Evolutionary conservation across 1,139 yeast genomes (phyloP).

Genomic region (Taphrina sp.): DNA sequence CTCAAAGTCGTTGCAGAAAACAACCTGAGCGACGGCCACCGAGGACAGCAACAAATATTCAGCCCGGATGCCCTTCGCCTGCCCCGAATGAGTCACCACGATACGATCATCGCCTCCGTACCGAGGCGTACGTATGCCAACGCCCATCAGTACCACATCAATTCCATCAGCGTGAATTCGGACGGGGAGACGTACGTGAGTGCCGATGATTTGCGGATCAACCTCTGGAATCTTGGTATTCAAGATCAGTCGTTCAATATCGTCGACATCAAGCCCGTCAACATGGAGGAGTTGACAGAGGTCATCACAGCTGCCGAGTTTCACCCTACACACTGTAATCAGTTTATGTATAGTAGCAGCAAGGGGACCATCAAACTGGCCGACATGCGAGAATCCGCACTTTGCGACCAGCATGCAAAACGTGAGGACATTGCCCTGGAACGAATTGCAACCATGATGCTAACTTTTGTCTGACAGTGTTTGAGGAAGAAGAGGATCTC

Average conservation of each 20-base stretch:
- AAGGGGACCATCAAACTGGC: conserved; percentile 94
- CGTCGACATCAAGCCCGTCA: conserved; percentile 95
- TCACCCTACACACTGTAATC: conserved; percentile 88
- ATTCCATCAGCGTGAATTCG: conserved; percentile 88
- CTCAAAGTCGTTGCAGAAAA: conserved; percentile 90
- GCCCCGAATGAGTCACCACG: conserved; percentile 88
- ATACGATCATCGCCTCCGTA: conserved; percentile 90
- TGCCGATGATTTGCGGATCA: conserved; percentile 92
- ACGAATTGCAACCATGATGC: neutral
- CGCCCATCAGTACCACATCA: conserved; percentile 98
- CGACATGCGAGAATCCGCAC: conserved; percentile 94
- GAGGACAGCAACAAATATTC: conserved; percentile 34
- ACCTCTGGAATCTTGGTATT: conserved; percentile 91
- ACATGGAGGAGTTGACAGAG: conserved; percentile 98
- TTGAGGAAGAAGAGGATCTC: conserved; percentile 92
- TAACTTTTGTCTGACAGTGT: conserved; percentile 50
- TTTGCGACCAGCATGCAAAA: conserved; percentile 88
- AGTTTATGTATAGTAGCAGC: conserved; percentile 94
- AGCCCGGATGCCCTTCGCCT: conserved; percentile 53
- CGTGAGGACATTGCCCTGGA: neutral
- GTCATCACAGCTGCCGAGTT: conserved; percentile 98
- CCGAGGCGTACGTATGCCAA: conserved; percentile 90
- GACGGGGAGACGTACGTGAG: conserved; percentile 95
- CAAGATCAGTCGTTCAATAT: conserved; percentile 93
- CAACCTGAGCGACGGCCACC: conserved; percentile 58